These are phyloP conservation scores for Leishmania lainsoni DNA, from an alignment of 208 protist species.

Conservation along the genomic window DNA sequence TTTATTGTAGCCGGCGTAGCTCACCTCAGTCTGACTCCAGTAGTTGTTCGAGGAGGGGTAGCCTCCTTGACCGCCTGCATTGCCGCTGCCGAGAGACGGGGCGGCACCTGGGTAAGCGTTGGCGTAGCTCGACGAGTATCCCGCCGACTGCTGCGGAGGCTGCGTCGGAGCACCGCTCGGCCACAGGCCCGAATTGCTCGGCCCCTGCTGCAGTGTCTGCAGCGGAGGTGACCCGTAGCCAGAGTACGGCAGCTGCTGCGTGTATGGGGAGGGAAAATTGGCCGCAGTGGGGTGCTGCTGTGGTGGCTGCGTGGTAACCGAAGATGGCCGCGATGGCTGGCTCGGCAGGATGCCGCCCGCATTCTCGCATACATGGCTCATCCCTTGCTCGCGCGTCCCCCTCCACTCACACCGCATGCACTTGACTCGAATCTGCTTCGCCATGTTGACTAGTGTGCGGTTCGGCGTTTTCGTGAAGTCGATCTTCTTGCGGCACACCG, in stretches of 20 bases:
- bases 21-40: neutral
- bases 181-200: constrained; percentile 8
- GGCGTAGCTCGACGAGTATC: neutral
- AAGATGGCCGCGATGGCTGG: neutral
- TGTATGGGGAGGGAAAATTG: constrained; percentile 10
- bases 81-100: neutral
- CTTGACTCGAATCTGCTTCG: constrained; percentile 52
- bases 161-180: constrained; percentile 19
- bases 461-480: constrained; percentile 41
- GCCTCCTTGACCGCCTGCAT: neutral
- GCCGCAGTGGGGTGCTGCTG: constrained; percentile 10
- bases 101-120: constrained; percentile 10
- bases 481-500: constrained; percentile 59
- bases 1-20: constrained; percentile 3
- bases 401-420: constrained; percentile 67
- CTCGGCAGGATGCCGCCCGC: neutral
- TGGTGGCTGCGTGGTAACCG: neutral
- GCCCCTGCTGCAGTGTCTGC: neutral
- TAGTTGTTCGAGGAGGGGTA: constrained; percentile 7
- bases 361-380: constrained; percentile 27
- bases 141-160: neutral
- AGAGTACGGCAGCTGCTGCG: neutral
- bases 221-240: neutral
- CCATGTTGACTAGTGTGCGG: constrained; percentile 73
- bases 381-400: constrained; percentile 55